A percentile compares a stretch with the other conserved stretches of the same genome.
Evolutionary conservation across 2,329 filamentous ascomycete species (phyloP).

Genomic region (Fusarium goolgardi): DNA sequence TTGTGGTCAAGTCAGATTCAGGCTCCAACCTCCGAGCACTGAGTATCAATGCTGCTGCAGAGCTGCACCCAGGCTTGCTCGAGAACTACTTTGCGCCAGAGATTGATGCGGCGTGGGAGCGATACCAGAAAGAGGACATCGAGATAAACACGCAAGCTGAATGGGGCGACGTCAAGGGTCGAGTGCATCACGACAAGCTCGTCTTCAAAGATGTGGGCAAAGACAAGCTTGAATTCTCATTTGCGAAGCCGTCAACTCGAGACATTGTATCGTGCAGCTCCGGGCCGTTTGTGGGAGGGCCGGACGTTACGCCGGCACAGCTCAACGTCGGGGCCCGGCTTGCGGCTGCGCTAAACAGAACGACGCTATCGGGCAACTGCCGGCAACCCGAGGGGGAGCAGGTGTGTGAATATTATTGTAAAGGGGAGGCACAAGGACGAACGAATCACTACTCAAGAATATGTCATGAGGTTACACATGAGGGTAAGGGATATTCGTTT

Average conservation of each 20-base stretch:
- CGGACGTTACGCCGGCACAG: constrained; percentile 58
- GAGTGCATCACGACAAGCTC: constrained; percentile 55
- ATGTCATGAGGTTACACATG: constrained; percentile 69
- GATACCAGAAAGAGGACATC: constrained; percentile 59
- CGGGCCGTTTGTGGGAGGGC: constrained; percentile 63
- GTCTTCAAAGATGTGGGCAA: constrained; percentile 58
- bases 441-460: constrained; percentile 77
- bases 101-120: constrained; percentile 64
- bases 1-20: constrained; percentile 58
- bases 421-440: constrained; percentile 49
- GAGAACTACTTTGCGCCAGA: constrained; percentile 62
- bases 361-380: constrained; percentile 69
- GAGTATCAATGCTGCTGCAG: constrained; percentile 63
- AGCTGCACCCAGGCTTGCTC: constrained; percentile 59
- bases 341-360: constrained; percentile 79
- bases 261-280: constrained; percentile 66
- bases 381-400: constrained; percentile 64
- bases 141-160: constrained; percentile 65
- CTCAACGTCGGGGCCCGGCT: constrained; percentile 78
- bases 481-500: constrained; percentile 74
- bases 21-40: constrained; percentile 62
- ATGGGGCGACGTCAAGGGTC: constrained; percentile 62
- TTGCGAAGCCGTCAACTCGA: constrained; percentile 59
- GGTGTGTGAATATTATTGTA: constrained; percentile 63
- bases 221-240: constrained; percentile 43